Evolutionary conservation across 345 rosid genomes (phyloP).

Genomic region (Garcia nutans): DNA sequence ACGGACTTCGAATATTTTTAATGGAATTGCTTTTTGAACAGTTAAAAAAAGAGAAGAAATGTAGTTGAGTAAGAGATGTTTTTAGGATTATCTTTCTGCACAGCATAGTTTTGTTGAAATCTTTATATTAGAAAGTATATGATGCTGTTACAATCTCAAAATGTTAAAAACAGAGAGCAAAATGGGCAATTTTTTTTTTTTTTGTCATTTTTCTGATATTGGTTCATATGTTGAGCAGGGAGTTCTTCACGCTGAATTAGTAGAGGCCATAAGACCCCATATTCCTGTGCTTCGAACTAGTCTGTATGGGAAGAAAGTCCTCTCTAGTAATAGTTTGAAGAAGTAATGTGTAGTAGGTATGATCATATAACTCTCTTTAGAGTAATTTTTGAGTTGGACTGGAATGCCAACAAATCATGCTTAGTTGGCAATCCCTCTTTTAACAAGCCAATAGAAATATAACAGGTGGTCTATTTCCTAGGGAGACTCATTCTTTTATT

Average conservation of each 20-base stretch:
- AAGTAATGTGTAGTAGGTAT: slow-evolving; percentile 41
- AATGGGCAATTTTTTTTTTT: background rate
- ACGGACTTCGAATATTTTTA: background rate
- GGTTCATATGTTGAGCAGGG: slow-evolving; percentile 47
- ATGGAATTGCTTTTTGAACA: background rate
- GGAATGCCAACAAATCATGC: too few species aligned
- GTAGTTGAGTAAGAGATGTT: background rate
- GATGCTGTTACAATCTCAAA: background rate
- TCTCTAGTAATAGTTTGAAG: slow-evolving; percentile 58
- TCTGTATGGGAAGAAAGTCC: slow-evolving; percentile 83
- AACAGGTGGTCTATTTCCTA: too few species aligned
- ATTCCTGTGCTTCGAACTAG: slow-evolving; percentile 60
- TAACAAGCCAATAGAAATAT: too few species aligned
- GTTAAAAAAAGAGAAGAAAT: background rate
- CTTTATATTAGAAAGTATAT: background rate
- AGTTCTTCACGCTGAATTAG: slow-evolving; percentile 47
- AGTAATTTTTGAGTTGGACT: too few species aligned
- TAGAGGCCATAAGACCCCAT: slow-evolving; percentile 64
- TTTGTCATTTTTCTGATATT: background rate
- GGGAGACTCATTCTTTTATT: too few species aligned
- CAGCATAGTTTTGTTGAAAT: background rate
- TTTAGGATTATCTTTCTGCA: background rate
- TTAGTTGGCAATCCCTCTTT: too few species aligned
- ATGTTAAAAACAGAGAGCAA: background rate
- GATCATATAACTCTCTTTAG: background rate